Percentiles rank a stretch among this genome's conserved stretches.
Conservation (phyloP, 2,329 filamentous ascomycete species). For the Tolypocladium inflatum region DNA sequence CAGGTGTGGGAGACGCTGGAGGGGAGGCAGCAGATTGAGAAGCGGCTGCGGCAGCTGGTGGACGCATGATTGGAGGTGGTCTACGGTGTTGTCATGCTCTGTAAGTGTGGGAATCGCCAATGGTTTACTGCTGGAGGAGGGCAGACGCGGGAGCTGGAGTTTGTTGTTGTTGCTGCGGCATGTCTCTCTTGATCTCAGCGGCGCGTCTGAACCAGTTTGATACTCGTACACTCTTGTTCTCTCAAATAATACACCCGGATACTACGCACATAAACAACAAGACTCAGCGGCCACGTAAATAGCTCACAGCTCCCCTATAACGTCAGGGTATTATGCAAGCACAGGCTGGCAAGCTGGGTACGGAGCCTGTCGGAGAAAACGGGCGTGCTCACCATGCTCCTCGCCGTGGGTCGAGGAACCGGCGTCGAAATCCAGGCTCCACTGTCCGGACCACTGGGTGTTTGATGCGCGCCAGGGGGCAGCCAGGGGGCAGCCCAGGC, state of each 20-base stretch:
- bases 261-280: neutral
- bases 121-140: neutral
- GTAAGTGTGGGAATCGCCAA: neutral
- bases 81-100: neutral
- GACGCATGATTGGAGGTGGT: slow-evolving; percentile 9
- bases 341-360: neutral
- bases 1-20: slow-evolving; percentile 73
- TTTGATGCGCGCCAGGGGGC: neutral
- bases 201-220: neutral
- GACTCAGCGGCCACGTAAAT: neutral
- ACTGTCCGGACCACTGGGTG: neutral
- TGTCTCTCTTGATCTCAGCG: neutral
- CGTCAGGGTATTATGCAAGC: neutral
- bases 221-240: neutral
- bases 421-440: neutral
- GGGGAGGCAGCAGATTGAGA: slow-evolving; percentile 68
- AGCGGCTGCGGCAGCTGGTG: slow-evolving; percentile 63
- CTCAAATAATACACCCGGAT: neutral
- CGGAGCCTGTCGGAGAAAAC: neutral
- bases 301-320: neutral
- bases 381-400: neutral
- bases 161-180: neutral
- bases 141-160: neutral
- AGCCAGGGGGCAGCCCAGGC: neutral
- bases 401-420: neutral